Evolutionary conservation across 495 filamentous ascomycete genomes (phyloP).

Genomic region (Daldinia bambusicola): DNA sequence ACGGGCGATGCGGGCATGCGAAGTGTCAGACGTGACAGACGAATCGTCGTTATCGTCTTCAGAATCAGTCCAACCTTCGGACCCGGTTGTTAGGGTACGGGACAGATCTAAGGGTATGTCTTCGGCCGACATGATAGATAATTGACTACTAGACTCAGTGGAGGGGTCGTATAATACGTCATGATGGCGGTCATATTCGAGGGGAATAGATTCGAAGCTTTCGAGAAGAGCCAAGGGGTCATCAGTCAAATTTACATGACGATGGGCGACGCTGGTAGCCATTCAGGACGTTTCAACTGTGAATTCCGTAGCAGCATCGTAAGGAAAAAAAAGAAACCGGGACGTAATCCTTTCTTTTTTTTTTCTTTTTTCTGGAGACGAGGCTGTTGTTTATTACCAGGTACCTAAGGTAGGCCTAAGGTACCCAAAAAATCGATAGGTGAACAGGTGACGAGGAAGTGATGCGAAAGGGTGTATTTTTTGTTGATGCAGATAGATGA

Average conservation of each 20-base stretch:
- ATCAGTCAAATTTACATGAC: slow-evolving; percentile 36
- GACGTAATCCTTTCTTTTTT: slow-evolving; percentile 7
- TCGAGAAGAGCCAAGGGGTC: slow-evolving; percentile 28
- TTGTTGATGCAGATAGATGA: slow-evolving; percentile 19
- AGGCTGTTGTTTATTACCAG: slow-evolving; percentile 28
- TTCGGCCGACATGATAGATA: slow-evolving; percentile 45
- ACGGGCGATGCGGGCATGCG: slow-evolving; percentile 38
- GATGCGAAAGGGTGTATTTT: slow-evolving; percentile 42
- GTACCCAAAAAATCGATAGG: slow-evolving; percentile 30
- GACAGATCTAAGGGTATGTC: slow-evolving; percentile 43
- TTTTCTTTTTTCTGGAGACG: not conserved
- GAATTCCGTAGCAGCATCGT: slow-evolving; percentile 36
- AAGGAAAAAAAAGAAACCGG: slow-evolving; percentile 7
- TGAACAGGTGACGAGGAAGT: slow-evolving; percentile 41
- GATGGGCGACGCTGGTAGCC: slow-evolving; percentile 35
- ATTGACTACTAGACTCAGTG: slow-evolving; percentile 35
- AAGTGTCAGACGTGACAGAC: slow-evolving; percentile 40
- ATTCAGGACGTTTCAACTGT: slow-evolving; percentile 38
- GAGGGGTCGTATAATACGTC: slow-evolving; percentile 36
- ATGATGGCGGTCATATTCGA: slow-evolving; percentile 39
- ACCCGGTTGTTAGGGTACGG: slow-evolving; percentile 37
- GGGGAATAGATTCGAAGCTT: slow-evolving; percentile 17
- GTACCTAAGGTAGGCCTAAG: too few species aligned
- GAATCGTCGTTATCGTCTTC: slow-evolving; percentile 37
- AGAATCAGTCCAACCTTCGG: slow-evolving; percentile 40